A percentile compares a stretch with the other conserved stretches of the same genome.
Conservation (phyloP, 345 rosid genomes). For the Citrus sinensis region DVS_A1.0 CM039168.1:1151001-1151500, state of each 20-base stretch:
- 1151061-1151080: background rate
- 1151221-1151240: conserved; percentile 90
- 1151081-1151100: background rate
- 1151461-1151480: conserved; percentile 82
- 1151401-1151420: conserved; percentile 78
- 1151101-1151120: background rate
- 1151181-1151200: conserved; percentile 89
- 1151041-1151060: conserved; percentile 96
- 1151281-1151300: background rate
- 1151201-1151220: conserved; percentile 96
- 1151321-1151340: background rate
- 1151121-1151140: background rate
- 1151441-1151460: conserved; percentile 79
- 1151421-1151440: conserved; percentile 84
- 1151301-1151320: background rate
- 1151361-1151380: background rate
- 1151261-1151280: background rate
- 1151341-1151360: background rate
- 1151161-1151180: conserved; percentile 56
- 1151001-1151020: conserved; percentile 91
- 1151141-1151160: background rate
- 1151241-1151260: conserved; percentile 79
- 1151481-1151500: conserved; percentile 69
- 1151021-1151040: conserved; percentile 87
- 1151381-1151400: background rate